Evolutionary conservation across 2,329 filamentous ascomycete genomes (phyloP).

Genomic region (Cladobotryum protrusum): DNA sequence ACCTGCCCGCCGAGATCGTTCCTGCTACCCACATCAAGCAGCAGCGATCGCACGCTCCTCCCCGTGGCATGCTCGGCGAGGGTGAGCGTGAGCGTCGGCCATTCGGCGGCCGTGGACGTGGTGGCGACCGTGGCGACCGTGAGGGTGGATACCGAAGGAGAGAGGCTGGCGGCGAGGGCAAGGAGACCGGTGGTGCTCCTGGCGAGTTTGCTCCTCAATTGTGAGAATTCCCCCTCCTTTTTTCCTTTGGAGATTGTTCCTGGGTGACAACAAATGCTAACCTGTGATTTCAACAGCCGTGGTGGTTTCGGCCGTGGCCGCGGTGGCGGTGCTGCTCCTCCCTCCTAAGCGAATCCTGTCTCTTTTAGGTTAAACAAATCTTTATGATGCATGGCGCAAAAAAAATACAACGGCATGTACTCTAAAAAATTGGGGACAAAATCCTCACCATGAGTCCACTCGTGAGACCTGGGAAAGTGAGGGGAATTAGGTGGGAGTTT

Average conservation of each 20-base stretch:
- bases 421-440: constrained; percentile 38
- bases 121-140: constrained; percentile 69
- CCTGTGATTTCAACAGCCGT: constrained; percentile 53
- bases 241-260: background rate
- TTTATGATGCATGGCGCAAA: constrained; percentile 35
- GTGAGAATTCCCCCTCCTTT: constrained; percentile 42
- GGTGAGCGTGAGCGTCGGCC: constrained; percentile 73
- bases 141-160: constrained; percentile 90
- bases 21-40: constrained; percentile 99
- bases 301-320: constrained; percentile 86
- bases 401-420: constrained; percentile 41
- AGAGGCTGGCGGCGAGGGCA: constrained; percentile 69
- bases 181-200: constrained; percentile 79
- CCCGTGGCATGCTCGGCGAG: constrained; percentile 97
- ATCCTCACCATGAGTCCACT: constrained; percentile 35
- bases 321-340: constrained; percentile 69
- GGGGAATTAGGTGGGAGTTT: constrained; percentile 40
- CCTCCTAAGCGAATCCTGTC: constrained; percentile 48
- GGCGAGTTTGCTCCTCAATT: constrained; percentile 90
- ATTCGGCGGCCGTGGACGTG: constrained; percentile 74
- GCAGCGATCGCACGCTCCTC: constrained; percentile 96
- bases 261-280: constrained; percentile 1
- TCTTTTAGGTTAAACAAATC: constrained; percentile 36
- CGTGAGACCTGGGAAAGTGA: constrained; percentile 34
- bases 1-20: constrained; percentile 98